Conservation (phyloP, 202 grass and related monocot species). For the Schoenoplectus tabernaemontani region DNA sequence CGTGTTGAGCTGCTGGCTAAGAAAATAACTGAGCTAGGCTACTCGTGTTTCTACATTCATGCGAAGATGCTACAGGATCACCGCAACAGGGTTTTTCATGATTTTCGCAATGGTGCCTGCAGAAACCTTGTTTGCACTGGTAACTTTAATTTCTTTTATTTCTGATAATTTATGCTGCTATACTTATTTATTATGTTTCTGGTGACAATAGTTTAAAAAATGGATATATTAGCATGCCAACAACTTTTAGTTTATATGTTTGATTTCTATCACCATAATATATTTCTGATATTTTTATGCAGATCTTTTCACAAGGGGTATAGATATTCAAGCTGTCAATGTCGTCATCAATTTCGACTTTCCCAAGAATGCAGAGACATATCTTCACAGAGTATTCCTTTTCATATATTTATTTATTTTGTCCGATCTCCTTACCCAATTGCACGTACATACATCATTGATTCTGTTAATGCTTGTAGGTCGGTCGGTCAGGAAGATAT, state of each 20-base stretch:
- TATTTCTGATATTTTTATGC: slow-evolving; percentile 20
- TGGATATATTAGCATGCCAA: neutral
- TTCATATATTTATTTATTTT: neutral
- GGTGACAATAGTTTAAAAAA: neutral
- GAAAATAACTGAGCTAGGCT: slow-evolving; percentile 85
- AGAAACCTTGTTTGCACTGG: slow-evolving; percentile 95
- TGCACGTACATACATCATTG: neutral
- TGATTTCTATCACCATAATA: neutral
- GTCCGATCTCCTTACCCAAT: neutral
- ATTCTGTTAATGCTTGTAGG: neutral
- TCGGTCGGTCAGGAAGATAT: slow-evolving; percentile 82
- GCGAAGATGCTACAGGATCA: slow-evolving; percentile 97
- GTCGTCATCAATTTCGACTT: slow-evolving; percentile 97
- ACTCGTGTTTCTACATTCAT: slow-evolving; percentile 93
- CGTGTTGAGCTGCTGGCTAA: slow-evolving; percentile 84
- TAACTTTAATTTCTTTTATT: slow-evolving; percentile 23
- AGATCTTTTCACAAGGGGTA: slow-evolving; percentile 95
- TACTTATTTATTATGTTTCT: neutral
- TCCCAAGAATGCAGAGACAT: slow-evolving; percentile 77
- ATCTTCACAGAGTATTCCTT: slow-evolving; percentile 81
- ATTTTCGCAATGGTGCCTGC: slow-evolving; percentile 83
- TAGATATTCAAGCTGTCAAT: slow-evolving; percentile 97
- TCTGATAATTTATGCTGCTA: neutral
- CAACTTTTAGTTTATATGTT: neutral
- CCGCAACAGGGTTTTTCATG: slow-evolving; percentile 76